Conservation (phyloP, 2,329 filamentous ascomycete genomes). For the Colletotrichum sp. region DNA sequence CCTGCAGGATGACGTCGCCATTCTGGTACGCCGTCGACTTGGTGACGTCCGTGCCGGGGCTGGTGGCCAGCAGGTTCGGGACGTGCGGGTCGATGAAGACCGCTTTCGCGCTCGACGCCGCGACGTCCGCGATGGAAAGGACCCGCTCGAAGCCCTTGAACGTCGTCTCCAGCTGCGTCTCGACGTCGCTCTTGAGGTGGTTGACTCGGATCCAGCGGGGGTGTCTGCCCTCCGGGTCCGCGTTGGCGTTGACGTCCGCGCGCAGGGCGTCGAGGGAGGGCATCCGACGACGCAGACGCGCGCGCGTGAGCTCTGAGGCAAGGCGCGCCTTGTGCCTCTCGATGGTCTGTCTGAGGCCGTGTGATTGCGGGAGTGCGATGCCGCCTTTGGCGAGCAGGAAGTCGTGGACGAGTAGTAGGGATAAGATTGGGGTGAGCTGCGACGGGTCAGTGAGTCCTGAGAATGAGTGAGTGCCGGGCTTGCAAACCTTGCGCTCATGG, state of each 20-base stretch:
- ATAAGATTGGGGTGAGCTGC: conserved; percentile 80
- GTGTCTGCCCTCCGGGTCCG: conserved; percentile 61
- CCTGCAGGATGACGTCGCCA: conserved; percentile 87
- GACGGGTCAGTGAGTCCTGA: neutral
- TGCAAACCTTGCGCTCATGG: conserved; percentile 80
- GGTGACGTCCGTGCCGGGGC: conserved; percentile 73
- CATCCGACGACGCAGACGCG: conserved; percentile 74
- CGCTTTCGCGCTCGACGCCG: conserved; percentile 49
- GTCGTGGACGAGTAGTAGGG: conserved; percentile 86
- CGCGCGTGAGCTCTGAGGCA: conserved; percentile 81
- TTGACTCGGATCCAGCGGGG: conserved; percentile 96
- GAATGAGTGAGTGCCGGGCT: neutral
- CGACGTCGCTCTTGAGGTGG: conserved; percentile 72
- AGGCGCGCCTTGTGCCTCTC: conserved; percentile 84
- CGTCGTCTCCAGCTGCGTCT: conserved; percentile 75
- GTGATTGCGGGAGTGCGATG: conserved; percentile 79
- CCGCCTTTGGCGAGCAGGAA: conserved; percentile 81
- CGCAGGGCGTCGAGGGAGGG: conserved; percentile 71
- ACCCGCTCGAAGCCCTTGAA: conserved; percentile 70
- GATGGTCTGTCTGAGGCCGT: conserved; percentile 77
- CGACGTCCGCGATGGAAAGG: conserved; percentile 60
- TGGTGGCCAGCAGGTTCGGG: conserved; percentile 81
- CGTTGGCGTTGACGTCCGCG: conserved; percentile 58
- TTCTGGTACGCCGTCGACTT: conserved; percentile 75
- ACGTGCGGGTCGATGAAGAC: conserved; percentile 82